Conservation (phyloP, 2,329 filamentous ascomycete species). For the Trichoderma cornu-damae region DNA sequence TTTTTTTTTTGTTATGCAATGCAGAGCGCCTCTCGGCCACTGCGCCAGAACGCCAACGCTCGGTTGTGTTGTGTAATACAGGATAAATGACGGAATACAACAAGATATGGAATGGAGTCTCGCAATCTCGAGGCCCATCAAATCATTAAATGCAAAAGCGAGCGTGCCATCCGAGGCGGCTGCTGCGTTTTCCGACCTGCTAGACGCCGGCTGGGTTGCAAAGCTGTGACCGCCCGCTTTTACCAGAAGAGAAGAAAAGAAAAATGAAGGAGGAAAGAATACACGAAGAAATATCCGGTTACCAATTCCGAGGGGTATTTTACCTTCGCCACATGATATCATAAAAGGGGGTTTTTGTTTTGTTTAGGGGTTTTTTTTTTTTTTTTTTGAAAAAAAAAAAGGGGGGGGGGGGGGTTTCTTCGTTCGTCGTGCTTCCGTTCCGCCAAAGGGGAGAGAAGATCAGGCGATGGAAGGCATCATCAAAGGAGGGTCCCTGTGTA, state of each 20-base stretch:
- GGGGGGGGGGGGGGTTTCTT: constrained; percentile 16
- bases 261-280: constrained; percentile 1
- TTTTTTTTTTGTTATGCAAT: constrained; percentile 21
- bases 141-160: constrained; percentile 18
- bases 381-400: too few relatives aligned
- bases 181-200: not conserved
- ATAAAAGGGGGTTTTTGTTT: constrained; percentile 5
- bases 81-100: constrained; percentile 18
- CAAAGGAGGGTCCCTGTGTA: not conserved
- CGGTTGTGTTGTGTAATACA: constrained; percentile 25
- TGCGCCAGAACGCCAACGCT: constrained; percentile 34
- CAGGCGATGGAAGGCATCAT: constrained; percentile 25
- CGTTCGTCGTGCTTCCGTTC: constrained; percentile 17
- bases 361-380: constrained; percentile 1
- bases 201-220: not conserved
- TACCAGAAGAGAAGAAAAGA: constrained; percentile 19
- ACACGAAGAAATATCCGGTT: constrained; percentile 7
- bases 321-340: constrained; percentile 12
- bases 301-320: constrained; percentile 15
- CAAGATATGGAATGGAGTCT: not conserved
- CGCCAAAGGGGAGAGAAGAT: constrained; percentile 17
- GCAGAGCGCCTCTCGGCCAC: constrained; percentile 20
- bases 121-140: constrained; percentile 20
- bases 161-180: not conserved
- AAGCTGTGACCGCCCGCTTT: constrained; percentile 12